Evolutionary conservation across 1,139 yeast species (phyloP).

Genomic region (Taphrina sp.): DNA sequence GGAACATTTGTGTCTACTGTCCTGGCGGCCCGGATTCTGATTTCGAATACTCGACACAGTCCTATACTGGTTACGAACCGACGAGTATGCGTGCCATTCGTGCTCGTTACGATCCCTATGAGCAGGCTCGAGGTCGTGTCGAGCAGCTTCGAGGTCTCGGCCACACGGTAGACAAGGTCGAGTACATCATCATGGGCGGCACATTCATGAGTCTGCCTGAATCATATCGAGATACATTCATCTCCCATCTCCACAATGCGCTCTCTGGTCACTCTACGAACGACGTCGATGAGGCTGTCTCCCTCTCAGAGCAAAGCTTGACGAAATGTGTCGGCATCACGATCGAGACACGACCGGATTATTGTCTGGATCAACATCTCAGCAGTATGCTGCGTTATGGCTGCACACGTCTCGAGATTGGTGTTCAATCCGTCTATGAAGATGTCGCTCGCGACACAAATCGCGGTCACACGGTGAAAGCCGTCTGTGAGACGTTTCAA

Average conservation of each 20-base stretch:
- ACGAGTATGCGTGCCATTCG: conserved; percentile 98
- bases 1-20: conserved; percentile 94
- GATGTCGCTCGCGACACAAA: conserved; percentile 98
- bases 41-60: conserved; percentile 95
- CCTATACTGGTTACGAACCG: conserved; percentile 98
- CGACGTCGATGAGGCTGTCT: conserved; percentile 85
- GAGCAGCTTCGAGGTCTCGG: conserved; percentile 95
- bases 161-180: conserved; percentile 95
- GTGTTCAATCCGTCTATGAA: conserved; percentile 95
- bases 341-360: conserved; percentile 97
- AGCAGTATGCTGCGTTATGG: conserved; percentile 96
- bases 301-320: conserved; percentile 85
- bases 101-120: conserved; percentile 97
- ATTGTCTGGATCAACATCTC: conserved; percentile 92
- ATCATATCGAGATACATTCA: conserved; percentile 84
- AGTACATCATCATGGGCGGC: conserved; percentile 98
- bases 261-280: conserved; percentile 88
- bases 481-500: conserved; percentile 94
- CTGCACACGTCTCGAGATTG: conserved; percentile 93
- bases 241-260: conserved; percentile 89
- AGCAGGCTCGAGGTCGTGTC: conserved; percentile 96
- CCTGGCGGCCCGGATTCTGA: conserved; percentile 99
- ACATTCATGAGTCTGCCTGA: conserved; percentile 93
- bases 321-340: conserved; percentile 99
- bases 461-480: conserved; percentile 94